Evolutionary conservation across 306 rosid species (phyloP), one percentile per base, ranked within the genome.

Genomic region (Carpinus fangiana): DNA sequence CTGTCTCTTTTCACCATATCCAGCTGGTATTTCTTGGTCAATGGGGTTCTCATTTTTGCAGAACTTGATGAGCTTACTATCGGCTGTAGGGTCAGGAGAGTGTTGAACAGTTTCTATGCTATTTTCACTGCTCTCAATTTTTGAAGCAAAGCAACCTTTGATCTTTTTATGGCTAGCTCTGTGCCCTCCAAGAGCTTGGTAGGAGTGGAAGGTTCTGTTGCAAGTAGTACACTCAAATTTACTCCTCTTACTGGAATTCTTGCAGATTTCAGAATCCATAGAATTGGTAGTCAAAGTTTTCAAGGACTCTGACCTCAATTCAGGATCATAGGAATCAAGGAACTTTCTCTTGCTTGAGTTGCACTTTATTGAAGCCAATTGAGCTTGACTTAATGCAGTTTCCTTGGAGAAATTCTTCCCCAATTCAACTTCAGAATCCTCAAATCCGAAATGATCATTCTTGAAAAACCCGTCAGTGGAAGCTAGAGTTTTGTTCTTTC

Each of bases 181-280:
- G 52, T 94, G 98, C 7, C 98, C 98, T 12, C 98, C 98, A 41
- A 94, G 90, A 72, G 98, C 98, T 88, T 94, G 98, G 79, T 94
- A 92, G 0, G 98, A 94, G 60, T 82, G 86, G 53, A 92, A 94
- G 73, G 83, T 82, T 80, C 83, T 94, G 89, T 87, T 84, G 74
- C 98, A 94, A 77, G 94, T 87, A 70, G 84, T 84, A 61, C 97
- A 94, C 90, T 89, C 91, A 56, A 90, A 92, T 72, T 86, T 90
- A 23, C 91, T 89, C 72, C 90, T 88, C 70, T 89, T 89, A 2
- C 34, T 61, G 38, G 87, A 38, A 73, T 13, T 87, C 86, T 78
- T 82, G 60, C 85, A 53, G 11, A 79, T 54, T 80, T 85, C 91
- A 76, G 82, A 84, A 81, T 84, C 82, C 6, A 52, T 60, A 67